Conservation (phyloP, 2,329 filamentous ascomycete genomes). For the Zelopaecilomyces penicillatus region DNA sequence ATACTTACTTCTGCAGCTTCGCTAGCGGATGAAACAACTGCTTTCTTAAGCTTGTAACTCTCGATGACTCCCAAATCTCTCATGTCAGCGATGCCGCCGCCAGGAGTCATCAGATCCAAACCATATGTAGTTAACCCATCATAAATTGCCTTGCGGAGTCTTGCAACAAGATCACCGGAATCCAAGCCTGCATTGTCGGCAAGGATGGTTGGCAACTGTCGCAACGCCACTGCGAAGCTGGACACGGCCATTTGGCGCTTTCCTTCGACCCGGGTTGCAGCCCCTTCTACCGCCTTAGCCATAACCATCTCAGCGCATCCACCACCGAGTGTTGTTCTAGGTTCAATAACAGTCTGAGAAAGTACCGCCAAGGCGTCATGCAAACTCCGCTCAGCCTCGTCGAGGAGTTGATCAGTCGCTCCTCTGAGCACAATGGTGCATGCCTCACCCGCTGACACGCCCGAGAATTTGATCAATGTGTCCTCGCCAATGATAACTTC, state of each 20-base stretch:
- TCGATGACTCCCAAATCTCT: slow-evolving; percentile 90
- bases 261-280: slow-evolving; percentile 86
- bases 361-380: slow-evolving; percentile 95
- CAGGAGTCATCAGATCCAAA: slow-evolving; percentile 78
- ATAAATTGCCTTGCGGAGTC: slow-evolving; percentile 89
- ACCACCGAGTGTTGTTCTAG: slow-evolving; percentile 86
- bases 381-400: slow-evolving; percentile 91
- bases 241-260: slow-evolving; percentile 95
- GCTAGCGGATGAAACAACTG: slow-evolving; percentile 92
- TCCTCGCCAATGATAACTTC: slow-evolving; percentile 98
- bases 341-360: slow-evolving; percentile 92
- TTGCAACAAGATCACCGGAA: slow-evolving; percentile 85
- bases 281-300: slow-evolving; percentile 93
- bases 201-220: slow-evolving; percentile 91
- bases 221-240: slow-evolving; percentile 78
- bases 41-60: slow-evolving; percentile 96
- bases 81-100: slow-evolving; percentile 93
- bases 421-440: slow-evolving; percentile 96
- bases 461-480: slow-evolving; percentile 93
- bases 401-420: slow-evolving; percentile 91
- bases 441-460: slow-evolving; percentile 84
- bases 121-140: slow-evolving; percentile 89
- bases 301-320: slow-evolving; percentile 98
- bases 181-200: slow-evolving; percentile 97
- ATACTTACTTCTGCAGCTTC: slow-evolving; percentile 85